A percentile compares a stretch with the other conserved stretches of the same genome.
phyloP scores from a whole-genome alignment of 495 filamentous ascomycete genomes.

The Aspergillus bertholletiae region DNA sequence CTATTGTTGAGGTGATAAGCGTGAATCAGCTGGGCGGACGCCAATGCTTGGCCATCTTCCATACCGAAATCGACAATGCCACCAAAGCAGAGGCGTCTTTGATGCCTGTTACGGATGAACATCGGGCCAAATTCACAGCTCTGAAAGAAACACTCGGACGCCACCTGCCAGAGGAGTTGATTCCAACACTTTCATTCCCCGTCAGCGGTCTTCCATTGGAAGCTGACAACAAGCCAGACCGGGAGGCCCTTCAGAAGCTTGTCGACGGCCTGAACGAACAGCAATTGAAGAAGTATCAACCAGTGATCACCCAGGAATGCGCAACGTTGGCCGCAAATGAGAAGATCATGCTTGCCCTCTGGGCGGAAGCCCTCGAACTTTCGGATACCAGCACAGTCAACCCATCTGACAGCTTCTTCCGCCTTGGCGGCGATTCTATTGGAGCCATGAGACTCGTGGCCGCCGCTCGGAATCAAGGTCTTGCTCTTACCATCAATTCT shows the following conservation, averaged over 20 bases:
- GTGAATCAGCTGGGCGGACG: not conserved
- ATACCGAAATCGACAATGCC: not conserved
- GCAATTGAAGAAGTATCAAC: not conserved
- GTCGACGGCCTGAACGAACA: not conserved
- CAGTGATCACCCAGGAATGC: not conserved
- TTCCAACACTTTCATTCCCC: not conserved
- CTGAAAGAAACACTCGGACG: not conserved
- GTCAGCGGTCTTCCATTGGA: not conserved
- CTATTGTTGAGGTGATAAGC: not conserved
- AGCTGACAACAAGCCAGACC: not conserved
- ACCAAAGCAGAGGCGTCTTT: not conserved
- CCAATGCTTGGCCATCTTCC: not conserved
- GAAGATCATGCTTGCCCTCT: conserved; percentile 15
- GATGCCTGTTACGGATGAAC: not conserved
- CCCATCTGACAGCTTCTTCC: conserved; percentile 49
- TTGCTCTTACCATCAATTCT: conserved; percentile 29
- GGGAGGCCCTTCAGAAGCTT: not conserved
- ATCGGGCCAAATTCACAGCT: not conserved
- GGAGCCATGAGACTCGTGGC: conserved; percentile 50
- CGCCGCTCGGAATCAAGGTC: conserved; percentile 15
- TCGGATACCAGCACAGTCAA: conserved; percentile 20
- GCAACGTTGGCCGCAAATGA: conserved; percentile 12
- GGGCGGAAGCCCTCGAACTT: conserved; percentile 19
- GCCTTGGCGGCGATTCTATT: conserved; percentile 52
- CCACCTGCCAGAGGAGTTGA: not conserved